Base-by-base conservation (phyloP, 495 filamentous ascomycete species). In the Penicillium arizonense region DNA sequence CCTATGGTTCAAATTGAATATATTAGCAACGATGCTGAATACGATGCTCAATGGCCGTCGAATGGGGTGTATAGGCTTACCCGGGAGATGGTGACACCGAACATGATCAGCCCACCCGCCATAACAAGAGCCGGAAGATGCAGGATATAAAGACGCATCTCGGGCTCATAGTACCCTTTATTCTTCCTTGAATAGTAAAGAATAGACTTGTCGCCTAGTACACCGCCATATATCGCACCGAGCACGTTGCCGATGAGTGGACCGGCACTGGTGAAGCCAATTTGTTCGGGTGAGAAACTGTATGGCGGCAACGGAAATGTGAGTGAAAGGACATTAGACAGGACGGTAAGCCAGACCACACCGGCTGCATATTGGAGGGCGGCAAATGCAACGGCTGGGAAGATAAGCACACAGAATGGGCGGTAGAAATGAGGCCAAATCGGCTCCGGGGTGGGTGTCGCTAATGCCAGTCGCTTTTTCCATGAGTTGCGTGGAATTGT, bases 281-380 rank as follows among this genome's bases (percentile, higher is more conserved):
- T 63, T 28, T 70, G 65, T 13, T 64, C 62, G 3, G 74, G 60
- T 6, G 47, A 65, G 55, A 79, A 78, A 7, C 57, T 55, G 37
- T 79, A 79, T 4, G 76, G 75, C 0, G 75, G 65, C 3, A 62
- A 40, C 13, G 68, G 63, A 43, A 77, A 71, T 20, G 70, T 63
- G 2, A 63, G 57, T 1, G 68, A 54, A 6, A 70, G 20, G 0
- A 71, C 65, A 7, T 50, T 70, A 1, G 66, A 57, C 33, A 70
- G 52, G 14, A 77, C 62, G 1, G 68, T 73, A 1, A 70, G 56
- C 66, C 65, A 71, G 18, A 65, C 61, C 0, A 79, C 59, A 4
- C 68, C 65, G 6, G 60, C 56, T 8, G 70, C 74, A 41, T 72
- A 74, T 30, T 73, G 68, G 2, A 79, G 38, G 0, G 60, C 71